phyloP scores from a whole-genome alignment of 805 yeast species.

The Yamadazyma sp. region DNA sequence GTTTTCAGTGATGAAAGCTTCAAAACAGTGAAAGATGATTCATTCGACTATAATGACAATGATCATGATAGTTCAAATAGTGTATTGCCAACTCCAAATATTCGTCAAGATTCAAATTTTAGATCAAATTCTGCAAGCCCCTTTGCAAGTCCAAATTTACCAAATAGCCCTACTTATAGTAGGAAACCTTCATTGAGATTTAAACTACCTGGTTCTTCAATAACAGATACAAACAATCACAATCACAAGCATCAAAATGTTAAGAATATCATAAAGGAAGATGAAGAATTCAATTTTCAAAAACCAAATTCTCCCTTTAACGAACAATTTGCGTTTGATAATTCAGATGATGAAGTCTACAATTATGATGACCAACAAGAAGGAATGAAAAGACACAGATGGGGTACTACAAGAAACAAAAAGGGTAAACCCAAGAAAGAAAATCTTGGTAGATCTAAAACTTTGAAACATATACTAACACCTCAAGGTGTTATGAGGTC shows the following conservation, averaged over 20 bases:
- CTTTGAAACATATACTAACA: constrained; percentile 45
- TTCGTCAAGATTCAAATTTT: constrained; percentile 14
- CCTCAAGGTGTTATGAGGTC: constrained; percentile 15
- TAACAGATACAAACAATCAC: constrained; percentile 7
- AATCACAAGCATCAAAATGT: constrained; percentile 3
- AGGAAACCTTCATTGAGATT: constrained; percentile 29
- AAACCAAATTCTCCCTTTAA: constrained; percentile 30
- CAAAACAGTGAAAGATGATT: constrained; percentile 13
- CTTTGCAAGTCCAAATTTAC: too few relatives aligned
- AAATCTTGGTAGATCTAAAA: constrained; percentile 53
- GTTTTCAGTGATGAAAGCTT: constrained; percentile 18
- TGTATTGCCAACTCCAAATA: constrained; percentile 25
- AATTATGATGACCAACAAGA: constrained; percentile 13
- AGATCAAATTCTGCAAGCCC: constrained; percentile 1
- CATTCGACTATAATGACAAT: constrained; percentile 1
- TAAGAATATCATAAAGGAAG: constrained; percentile 19
- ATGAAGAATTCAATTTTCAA: constrained; percentile 21
- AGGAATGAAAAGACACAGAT: constrained; percentile 73
- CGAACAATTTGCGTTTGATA: constrained; percentile 10
- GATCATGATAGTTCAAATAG: constrained; percentile 15
- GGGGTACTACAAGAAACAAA: constrained; percentile 86
- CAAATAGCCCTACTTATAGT: constrained; percentile 5
- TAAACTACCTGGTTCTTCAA: constrained; percentile 23
- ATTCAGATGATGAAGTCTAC: constrained; percentile 12
- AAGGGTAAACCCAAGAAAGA: constrained; percentile 59